These are phyloP conservation scores for Kitagawia praeruptora DNA, from an alignment of 129 eudicot genomes.

Conservation along the genomic window DNA sequence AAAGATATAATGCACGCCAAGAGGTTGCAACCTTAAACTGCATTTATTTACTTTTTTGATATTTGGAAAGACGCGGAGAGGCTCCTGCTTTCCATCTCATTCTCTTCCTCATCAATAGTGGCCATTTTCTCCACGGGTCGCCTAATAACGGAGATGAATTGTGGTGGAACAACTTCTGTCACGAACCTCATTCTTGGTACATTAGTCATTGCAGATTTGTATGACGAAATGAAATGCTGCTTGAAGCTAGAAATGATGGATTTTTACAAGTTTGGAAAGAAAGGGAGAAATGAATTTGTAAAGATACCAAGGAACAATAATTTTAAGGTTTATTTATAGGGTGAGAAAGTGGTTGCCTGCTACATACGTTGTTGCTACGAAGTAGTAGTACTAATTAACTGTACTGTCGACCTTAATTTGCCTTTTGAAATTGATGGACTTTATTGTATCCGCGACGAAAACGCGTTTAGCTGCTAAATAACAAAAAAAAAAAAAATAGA, in stretches of 20 bases:
- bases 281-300: neutral
- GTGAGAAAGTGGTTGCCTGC: neutral
- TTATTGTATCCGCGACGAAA: neutral
- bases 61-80: neutral
- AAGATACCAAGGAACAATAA: neutral
- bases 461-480: neutral
- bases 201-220: neutral
- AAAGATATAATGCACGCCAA: neutral
- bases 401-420: neutral
- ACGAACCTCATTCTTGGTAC: neutral
- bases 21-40: neutral
- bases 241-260: neutral
- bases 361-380: neutral
- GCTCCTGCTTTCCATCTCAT: neutral
- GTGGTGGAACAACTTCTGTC: neutral
- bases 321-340: neutral
- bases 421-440: neutral
- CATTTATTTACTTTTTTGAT: neutral
- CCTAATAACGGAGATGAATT: neutral
- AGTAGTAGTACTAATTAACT: neutral
- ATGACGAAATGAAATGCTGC: neutral
- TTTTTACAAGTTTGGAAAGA: neutral
- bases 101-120: neutral
- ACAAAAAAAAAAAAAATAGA: no score
- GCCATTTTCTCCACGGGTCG: neutral